phyloP scores from a whole-genome alignment of 352 stramenopile species.

The Globisporangium canariense region DNA sequence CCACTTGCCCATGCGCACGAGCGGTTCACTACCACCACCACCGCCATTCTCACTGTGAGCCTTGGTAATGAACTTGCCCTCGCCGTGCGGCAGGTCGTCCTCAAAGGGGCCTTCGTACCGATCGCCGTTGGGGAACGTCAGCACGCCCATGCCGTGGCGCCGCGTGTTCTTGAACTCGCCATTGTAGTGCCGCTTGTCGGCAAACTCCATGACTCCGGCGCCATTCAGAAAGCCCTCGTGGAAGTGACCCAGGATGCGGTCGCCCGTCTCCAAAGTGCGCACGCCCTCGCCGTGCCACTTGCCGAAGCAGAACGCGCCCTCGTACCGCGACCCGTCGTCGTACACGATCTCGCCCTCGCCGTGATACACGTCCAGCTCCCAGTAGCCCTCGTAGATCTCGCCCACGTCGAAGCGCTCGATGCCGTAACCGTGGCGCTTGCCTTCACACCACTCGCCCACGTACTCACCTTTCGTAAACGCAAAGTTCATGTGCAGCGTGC shows the following conservation, averaged over 20 bases:
- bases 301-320: slow-evolving; percentile 58
- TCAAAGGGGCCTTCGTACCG: slow-evolving; percentile 89
- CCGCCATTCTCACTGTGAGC: slow-evolving; percentile 11
- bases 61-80: slow-evolving; percentile 62
- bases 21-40: slow-evolving; percentile 34
- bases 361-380: slow-evolving; percentile 60
- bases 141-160: slow-evolving; percentile 70
- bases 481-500: slow-evolving; percentile 58
- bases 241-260: slow-evolving; percentile 61
- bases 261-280: slow-evolving; percentile 53
- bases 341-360: slow-evolving; percentile 67
- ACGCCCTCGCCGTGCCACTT: slow-evolving; percentile 72
- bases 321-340: slow-evolving; percentile 62
- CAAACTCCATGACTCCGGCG: slow-evolving; percentile 55
- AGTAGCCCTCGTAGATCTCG: slow-evolving; percentile 80
- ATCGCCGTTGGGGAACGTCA: slow-evolving; percentile 88
- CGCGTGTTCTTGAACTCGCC: slow-evolving; percentile 57
- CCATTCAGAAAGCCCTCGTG: slow-evolving; percentile 55
- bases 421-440: slow-evolving; percentile 73
- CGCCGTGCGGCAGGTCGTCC: slow-evolving; percentile 81
- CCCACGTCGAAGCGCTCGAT: slow-evolving; percentile 75
- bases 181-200: slow-evolving; percentile 64
- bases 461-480: slow-evolving; percentile 67
- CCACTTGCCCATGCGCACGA: slow-evolving; percentile 66
- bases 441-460: slow-evolving; percentile 80